phyloP scores from a whole-genome alignment of 2,329 filamentous ascomycete genomes.

The Fusarium bactridioides region DNA sequence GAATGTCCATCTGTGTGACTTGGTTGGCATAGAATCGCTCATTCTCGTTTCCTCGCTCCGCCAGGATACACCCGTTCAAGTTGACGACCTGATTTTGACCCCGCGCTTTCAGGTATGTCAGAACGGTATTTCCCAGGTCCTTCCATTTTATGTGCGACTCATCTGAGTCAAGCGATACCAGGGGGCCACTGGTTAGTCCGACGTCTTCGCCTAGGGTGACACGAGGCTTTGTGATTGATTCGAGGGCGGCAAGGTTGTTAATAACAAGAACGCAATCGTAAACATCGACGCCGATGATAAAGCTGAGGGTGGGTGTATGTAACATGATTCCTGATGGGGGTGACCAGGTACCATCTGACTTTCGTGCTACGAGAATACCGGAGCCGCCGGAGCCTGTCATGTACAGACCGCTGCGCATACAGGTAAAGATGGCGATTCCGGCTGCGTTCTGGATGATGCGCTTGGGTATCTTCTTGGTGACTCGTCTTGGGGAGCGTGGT shows the following conservation, averaged over 20 bases:
- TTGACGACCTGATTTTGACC: conserved; percentile 64
- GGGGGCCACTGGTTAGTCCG: conserved; percentile 77
- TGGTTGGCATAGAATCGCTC: conserved; percentile 63
- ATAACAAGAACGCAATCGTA: conserved; percentile 96
- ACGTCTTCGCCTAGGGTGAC: conserved; percentile 86
- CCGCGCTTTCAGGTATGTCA: conserved; percentile 66
- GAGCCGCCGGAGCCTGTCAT: conserved; percentile 90
- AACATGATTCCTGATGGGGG: conserved; percentile 90
- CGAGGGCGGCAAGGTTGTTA: conserved; percentile 83
- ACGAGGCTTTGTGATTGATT: conserved; percentile 81
- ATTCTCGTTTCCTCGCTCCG: conserved; percentile 66
- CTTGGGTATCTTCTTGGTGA: conserved; percentile 83
- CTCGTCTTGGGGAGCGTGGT: conserved; percentile 60
- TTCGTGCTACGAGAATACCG: conserved; percentile 83
- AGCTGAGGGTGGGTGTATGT: conserved; percentile 88
- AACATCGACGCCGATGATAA: conserved; percentile 90
- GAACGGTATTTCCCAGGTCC: conserved; percentile 62
- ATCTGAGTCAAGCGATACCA: conserved; percentile 63
- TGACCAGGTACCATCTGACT: conserved; percentile 88
- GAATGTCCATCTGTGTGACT: conserved; percentile 63
- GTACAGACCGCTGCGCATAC: conserved; percentile 93
- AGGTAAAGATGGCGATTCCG: conserved; percentile 92
- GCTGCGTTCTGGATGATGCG: conserved; percentile 89
- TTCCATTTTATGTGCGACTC: conserved; percentile 61
- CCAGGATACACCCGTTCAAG: conserved; percentile 64